Base-by-base conservation (phyloP, 139 green algal genomes). In the Picochlorum sp. region DNA sequence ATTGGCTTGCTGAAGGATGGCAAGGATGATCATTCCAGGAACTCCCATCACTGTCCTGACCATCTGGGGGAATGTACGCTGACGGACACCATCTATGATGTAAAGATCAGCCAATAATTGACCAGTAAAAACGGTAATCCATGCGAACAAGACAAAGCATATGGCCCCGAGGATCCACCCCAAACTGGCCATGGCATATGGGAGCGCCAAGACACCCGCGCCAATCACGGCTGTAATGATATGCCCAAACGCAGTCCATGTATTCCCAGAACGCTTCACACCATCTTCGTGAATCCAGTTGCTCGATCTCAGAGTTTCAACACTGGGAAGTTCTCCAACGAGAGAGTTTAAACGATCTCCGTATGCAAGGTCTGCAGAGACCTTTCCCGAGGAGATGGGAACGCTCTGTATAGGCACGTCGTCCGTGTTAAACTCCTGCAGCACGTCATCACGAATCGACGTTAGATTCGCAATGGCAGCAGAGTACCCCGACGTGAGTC, bases 61-160 rank as follows among this genome's bases (percentile, higher is more conserved):
- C 21, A 51, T 55, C 14, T 68, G 21, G 0, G 45, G 26, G 23
- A 66, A 68, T 2, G 45, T 37, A 15, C 30, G 3, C 14, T 59
- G 51, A 18, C 63, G 37, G 24, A 38, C 26, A 45, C 60, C 66
- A 14, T 69, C 34, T 1, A 77, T 21, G n/a, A 56, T 20, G 59
- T 82, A 82, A 3, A 77, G 21, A 15, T 78, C 63, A 18, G 66
- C 44, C 30, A 85, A 65, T 65, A 85, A 45, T 3, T 67, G 28
- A 2, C 50, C 49, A 5, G 45, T 66, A 51, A 71, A 85, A 41
- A 75, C 51, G 6, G 47, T 72, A 54, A 84, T 60, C 5, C 10
- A 5, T 20, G 49, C 51, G 10, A 73, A 73, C 49, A 75, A 66
- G n/a, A 74, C 9, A 31, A 81, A 54, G 14, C 69, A 63, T 11